Conservation (phyloP, 352 stramenopile species). For the Globisporangium radiosum region DNA sequence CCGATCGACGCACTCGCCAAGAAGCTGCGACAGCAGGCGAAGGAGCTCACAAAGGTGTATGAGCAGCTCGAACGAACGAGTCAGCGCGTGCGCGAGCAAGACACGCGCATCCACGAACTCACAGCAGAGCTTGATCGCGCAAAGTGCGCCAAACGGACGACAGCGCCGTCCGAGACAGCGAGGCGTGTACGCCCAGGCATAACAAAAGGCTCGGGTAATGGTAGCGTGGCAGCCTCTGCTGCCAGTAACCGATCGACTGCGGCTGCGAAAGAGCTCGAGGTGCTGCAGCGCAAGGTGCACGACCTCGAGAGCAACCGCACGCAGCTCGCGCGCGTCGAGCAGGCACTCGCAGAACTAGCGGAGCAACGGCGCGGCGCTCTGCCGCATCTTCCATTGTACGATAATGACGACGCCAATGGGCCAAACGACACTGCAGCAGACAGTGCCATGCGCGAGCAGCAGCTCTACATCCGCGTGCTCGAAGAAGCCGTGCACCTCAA, state of each 20-base stretch:
- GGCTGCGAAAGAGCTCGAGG: constrained; percentile 18
- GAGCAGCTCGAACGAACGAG: constrained; percentile 63
- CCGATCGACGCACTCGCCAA: constrained; percentile 65
- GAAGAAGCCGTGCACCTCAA: constrained; percentile 74
- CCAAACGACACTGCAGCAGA: constrained; percentile 4
- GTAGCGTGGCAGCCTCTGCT: not conserved
- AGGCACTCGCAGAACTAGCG: constrained; percentile 28
- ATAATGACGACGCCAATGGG: constrained; percentile 30
- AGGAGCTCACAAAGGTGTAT: constrained; percentile 64
- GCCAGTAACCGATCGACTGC: not conserved
- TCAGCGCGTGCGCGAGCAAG: constrained; percentile 27
- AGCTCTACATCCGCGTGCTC: constrained; percentile 65
- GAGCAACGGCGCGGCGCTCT: constrained; percentile 10
- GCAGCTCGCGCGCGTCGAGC: not conserved
- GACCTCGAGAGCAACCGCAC: constrained; percentile 31
- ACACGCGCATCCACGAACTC: constrained; percentile 33
- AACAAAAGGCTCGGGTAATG: not conserved
- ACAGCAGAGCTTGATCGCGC: constrained; percentile 32
- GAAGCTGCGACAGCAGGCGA: constrained; percentile 64
- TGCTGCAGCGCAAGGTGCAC: constrained; percentile 28
- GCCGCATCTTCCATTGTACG: too few species aligned
- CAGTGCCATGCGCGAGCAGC: constrained; percentile 29
- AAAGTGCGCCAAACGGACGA: not conserved
- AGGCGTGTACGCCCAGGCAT: not conserved
- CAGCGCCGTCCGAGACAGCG: too few species aligned